Base-by-base conservation (phyloP, 2,329 filamentous ascomycete genomes). In the Ilyonectria sp. region DNA sequence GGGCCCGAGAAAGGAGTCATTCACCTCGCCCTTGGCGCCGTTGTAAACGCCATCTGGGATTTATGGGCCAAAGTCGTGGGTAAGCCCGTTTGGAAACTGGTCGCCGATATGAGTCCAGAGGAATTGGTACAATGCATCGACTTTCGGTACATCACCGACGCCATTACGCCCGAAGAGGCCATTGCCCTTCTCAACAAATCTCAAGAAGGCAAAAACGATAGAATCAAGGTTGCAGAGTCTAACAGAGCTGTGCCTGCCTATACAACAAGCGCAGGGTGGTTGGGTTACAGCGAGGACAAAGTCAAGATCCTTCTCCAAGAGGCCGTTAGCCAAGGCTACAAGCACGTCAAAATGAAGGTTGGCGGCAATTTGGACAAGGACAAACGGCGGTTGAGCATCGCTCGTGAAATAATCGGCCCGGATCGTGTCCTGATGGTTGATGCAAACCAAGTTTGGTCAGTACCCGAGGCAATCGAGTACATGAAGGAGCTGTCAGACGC, bases 1-100 rank as follows among this genome's bases (percentile, higher is more conserved):
- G 94, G 94, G 0, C 94, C 94, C 0, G 94, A 97, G 77, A 97
- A 97, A 82, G 94, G 94, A 67, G 94, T 97, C 46, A 97, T 96
- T 73, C 94, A 97, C 81, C 92, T 97, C 9, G 94, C 94, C 1
- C 90, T 97, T 11, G 94, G 93, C 29, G 93, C 94, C 46, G 92
- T 97, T 15, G 93, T 97, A 74, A 97, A 97, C 79, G 94, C 94
- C 13, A 86, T 97, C 75, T 97, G 94, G 94, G 94, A 97, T 81
- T 88, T 97, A 13, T 97, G 94, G 94, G 94, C 93, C 60, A 97
- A 97, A 84, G 88, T 87, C 3, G 88, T 96, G 33, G 86, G 88
- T 71, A 97, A 97, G 85, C 95, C 94, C 2, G 93, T 97, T 13
- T 97, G 94, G 95, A 88, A 90, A 65, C 91, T 97, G 69, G 92